phyloP scores from a whole-genome alignment of 2,329 filamentous ascomycete genomes.

The Epichloe elymi region DNA sequence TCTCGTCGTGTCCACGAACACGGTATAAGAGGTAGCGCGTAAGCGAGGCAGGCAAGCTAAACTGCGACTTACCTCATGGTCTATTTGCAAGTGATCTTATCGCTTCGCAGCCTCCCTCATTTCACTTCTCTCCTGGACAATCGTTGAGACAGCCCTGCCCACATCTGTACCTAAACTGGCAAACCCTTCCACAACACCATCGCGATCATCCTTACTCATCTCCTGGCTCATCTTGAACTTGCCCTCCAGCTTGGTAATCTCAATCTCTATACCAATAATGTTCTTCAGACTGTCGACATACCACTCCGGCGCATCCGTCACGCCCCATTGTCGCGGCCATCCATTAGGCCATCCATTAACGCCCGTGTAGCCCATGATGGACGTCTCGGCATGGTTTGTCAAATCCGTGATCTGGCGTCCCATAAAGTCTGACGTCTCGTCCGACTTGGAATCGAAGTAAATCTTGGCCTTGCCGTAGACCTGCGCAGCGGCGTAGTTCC shows the following conservation, averaged over 20 bases:
- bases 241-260: constrained; percentile 39
- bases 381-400: constrained; percentile 33
- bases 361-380: constrained; percentile 42
- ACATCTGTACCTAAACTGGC: constrained; percentile 18
- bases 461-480: constrained; percentile 45
- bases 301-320: constrained; percentile 39
- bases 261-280: constrained; percentile 49
- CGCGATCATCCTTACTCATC: constrained; percentile 33
- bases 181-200: constrained; percentile 47
- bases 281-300: constrained; percentile 41
- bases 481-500: constrained; percentile 56
- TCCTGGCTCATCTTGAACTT: constrained; percentile 60
- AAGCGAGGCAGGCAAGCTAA: not conserved
- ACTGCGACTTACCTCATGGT: not conserved
- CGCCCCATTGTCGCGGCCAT: constrained; percentile 32
- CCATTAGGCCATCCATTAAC: constrained; percentile 14
- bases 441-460: constrained; percentile 34
- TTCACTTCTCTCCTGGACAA: constrained; percentile 19
- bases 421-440: constrained; percentile 34
- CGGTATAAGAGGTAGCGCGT: too few relatives aligned
- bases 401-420: constrained; percentile 39
- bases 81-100: not conserved
- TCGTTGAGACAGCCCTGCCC: constrained; percentile 17
- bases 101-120: constrained; percentile 10
- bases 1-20: too few relatives aligned